Conservation (phyloP, 78 protist genomes). For the Dictyostelium purpureum region DNA sequence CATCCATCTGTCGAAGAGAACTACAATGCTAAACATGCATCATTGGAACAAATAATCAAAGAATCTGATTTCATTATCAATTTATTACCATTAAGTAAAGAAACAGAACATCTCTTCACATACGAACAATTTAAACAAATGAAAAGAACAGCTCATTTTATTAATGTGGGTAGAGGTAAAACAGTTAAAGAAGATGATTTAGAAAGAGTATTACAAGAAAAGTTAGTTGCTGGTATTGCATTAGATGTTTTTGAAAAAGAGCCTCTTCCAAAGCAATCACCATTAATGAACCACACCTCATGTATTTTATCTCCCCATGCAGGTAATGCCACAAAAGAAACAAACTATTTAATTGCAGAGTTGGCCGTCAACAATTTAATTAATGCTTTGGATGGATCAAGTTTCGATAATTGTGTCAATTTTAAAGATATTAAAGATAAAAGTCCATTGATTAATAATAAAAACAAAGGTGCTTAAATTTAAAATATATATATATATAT, state of each 20-base stretch:
- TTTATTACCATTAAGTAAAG: neutral
- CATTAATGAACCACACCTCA: neutral
- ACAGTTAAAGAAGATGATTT: constrained; percentile 32
- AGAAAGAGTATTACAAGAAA: neutral
- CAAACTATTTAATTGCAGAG: neutral
- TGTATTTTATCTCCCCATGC: constrained; percentile 12
- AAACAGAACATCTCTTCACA: constrained; percentile 11
- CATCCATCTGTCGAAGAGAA: neutral
- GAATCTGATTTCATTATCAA: constrained; percentile 15
- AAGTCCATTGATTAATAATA: no score
- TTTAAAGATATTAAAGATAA: no score
- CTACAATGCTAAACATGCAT: no score
- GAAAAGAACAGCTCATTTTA: constrained; percentile 25
- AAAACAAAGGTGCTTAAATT: no score
- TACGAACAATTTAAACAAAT: neutral
- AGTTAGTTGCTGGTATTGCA: constrained; percentile 43
- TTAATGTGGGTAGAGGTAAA: constrained; percentile 56
- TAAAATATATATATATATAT: no score
- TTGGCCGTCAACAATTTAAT: no score
- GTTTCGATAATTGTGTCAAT: no score
- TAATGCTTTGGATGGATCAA: no score
- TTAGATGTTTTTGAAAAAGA: constrained; percentile 62
- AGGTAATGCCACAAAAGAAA: neutral
- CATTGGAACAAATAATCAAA: neutral
- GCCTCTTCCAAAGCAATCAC: neutral